These are phyloP conservation scores for Paxillus involutus DNA, from an alignment of 768 basidiomycete species.

Conservation along the genomic window DNA sequence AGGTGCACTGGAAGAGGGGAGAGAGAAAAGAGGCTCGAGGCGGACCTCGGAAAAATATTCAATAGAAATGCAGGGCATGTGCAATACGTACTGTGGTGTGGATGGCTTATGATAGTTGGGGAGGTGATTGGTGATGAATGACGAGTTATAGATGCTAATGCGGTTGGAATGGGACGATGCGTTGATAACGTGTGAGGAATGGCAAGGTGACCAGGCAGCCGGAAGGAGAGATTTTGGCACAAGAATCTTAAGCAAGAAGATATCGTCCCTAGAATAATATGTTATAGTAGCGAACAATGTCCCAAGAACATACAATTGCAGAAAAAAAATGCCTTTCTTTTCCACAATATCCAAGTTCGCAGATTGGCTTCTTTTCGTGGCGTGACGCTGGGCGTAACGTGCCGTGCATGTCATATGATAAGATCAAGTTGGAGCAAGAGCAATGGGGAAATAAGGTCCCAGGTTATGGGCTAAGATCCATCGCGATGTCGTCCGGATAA, in stretches of 20 bases:
- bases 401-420: conserved; percentile 2
- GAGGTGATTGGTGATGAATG: conserved; percentile 12
- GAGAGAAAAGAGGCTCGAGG: neutral
- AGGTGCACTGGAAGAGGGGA: neutral
- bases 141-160: conserved; percentile 28
- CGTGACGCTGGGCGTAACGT: conserved; percentile 1
- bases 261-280: conserved; percentile 34
- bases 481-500: conserved; percentile 28
- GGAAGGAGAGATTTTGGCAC: neutral
- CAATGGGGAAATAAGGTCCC: conserved; percentile 12
- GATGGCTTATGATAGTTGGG: conserved; percentile 22
- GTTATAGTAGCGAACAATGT: conserved; percentile 35
- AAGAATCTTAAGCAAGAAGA: conserved; percentile 25
- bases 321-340: conserved; percentile 11
- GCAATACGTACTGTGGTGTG: conserved; percentile 28
- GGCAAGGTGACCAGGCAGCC: conserved; percentile 16
- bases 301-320: conserved; percentile 34
- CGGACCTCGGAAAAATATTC: conserved; percentile 13
- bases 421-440: neutral
- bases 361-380: conserved; percentile 4
- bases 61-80: conserved; percentile 31
- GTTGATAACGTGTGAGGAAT: conserved; percentile 4
- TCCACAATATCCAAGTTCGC: conserved; percentile 20
- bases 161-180: conserved; percentile 2
- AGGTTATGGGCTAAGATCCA: conserved; percentile 42